Evolutionary conservation across 78 protist species (phyloP).

Genomic region (Cyanophora paradoxa): DNA sequence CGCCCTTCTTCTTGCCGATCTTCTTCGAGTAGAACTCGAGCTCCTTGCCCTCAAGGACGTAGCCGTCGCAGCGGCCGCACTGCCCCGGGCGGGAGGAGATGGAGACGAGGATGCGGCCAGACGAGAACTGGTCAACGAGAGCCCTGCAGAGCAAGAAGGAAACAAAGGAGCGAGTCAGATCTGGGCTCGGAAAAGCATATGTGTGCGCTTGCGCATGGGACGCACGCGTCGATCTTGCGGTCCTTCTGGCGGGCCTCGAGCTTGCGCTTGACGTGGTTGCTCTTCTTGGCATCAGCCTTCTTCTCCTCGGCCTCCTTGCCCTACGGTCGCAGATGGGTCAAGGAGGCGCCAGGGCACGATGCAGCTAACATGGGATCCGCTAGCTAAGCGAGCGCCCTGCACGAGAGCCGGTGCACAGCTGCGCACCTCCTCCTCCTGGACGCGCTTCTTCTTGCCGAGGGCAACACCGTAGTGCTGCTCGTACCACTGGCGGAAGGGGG

Average conservation of each 20-base stretch:
- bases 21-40: conserved; percentile 93
- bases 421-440: background rate
- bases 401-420: no score
- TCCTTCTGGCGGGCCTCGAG: conserved; percentile 15
- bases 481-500: conserved; percentile 97
- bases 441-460: conserved; percentile 76
- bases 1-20: conserved; percentile 77
- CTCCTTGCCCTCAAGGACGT: conserved; percentile 98
- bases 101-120: conserved; percentile 92
- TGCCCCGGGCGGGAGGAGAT: conserved; percentile 76
- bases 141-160: no score
- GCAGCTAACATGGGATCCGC: no score
- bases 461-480: conserved; percentile 87
- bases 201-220: no score
- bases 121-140: conserved; percentile 77
- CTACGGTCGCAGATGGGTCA: no score
- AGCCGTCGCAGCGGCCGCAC: conserved; percentile 96
- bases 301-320: background rate
- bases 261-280: conserved; percentile 7
- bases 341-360: no score
- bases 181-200: no score
- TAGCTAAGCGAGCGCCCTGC: no score
- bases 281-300: background rate
- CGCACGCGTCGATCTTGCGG: conserved; percentile 5
- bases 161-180: no score